Conservation (phyloP, 2,329 filamentous ascomycete species). For the Coleophoma cylindrospora region DNA sequence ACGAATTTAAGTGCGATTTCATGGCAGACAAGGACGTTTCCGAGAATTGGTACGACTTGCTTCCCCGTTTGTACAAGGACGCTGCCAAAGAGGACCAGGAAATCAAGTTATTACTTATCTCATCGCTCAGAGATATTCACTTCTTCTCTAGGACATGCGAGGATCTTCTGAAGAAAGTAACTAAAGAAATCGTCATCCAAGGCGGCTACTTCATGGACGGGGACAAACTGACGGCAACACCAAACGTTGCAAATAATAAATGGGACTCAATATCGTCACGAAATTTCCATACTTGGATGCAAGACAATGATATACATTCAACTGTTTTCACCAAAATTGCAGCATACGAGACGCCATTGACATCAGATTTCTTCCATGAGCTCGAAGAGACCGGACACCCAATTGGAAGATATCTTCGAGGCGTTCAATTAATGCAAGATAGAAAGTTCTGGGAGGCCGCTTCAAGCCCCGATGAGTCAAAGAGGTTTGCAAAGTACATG, state of each 20-base stretch:
- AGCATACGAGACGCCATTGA: slow-evolving; percentile 14
- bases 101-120: slow-evolving; percentile 20
- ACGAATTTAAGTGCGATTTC: slow-evolving; percentile 13
- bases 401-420: slow-evolving; percentile 15
- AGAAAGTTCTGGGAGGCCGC: slow-evolving; percentile 16
- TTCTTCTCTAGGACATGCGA: slow-evolving; percentile 9
- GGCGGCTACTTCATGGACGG: slow-evolving; percentile 14
- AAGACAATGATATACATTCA: slow-evolving; percentile 12
- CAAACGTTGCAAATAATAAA: slow-evolving; percentile 17
- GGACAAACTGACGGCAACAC: slow-evolving; percentile 3
- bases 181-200: slow-evolving; percentile 16
- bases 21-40: slow-evolving; percentile 8
- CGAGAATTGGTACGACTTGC: slow-evolving; percentile 6
- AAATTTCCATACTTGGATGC: slow-evolving; percentile 15
- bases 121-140: slow-evolving; percentile 19
- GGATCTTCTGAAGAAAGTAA: slow-evolving; percentile 7
- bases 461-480: slow-evolving; percentile 5
- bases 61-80: slow-evolving; percentile 6
- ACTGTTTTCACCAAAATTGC: slow-evolving; percentile 19
- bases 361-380: slow-evolving; percentile 10
- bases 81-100: slow-evolving; percentile 10
- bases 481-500: slow-evolving; percentile 14
- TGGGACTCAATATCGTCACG: slow-evolving; percentile 14
- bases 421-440: slow-evolving; percentile 17
- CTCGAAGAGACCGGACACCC: slow-evolving; percentile 13